Evolutionary conservation across 371 early-diverging fungal species (phyloP).

Genomic region (Lichtheimia ornata): DNA sequence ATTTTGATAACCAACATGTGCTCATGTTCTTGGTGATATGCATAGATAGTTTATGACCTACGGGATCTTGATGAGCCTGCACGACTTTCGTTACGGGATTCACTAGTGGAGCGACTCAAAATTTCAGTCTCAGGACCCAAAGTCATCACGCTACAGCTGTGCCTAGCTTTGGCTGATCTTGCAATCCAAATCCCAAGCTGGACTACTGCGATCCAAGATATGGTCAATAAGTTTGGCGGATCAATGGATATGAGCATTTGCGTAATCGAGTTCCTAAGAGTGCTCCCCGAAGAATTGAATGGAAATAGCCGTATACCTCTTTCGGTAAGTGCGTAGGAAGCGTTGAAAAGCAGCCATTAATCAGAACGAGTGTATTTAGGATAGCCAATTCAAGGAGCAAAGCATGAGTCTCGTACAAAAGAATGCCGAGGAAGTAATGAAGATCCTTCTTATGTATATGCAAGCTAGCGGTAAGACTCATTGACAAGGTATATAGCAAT

Average conservation of each 20-base stretch:
- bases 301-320: slow-evolving; percentile 67
- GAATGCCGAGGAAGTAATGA: slow-evolving; percentile 65
- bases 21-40: not conserved
- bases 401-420: slow-evolving; percentile 62
- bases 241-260: slow-evolving; percentile 57
- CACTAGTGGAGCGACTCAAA: slow-evolving; percentile 68
- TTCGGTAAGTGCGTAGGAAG: slow-evolving; percentile 37
- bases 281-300: slow-evolving; percentile 87
- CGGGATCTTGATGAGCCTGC: slow-evolving; percentile 70
- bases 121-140: slow-evolving; percentile 54
- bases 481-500: not conserved
- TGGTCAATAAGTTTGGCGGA: slow-evolving; percentile 63
- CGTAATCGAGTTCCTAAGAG: slow-evolving; percentile 79
- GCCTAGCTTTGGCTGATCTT: slow-evolving; percentile 82
- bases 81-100: slow-evolving; percentile 75
- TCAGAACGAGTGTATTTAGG: slow-evolving; percentile 36
- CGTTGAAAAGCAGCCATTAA: not conserved
- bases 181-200: slow-evolving; percentile 85
- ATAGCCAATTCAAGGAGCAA: slow-evolving; percentile 62
- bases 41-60: slow-evolving; percentile 79
- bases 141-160: slow-evolving; percentile 78
- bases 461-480: slow-evolving; percentile 61
- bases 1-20: not conserved
- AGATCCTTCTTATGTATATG: slow-evolving; percentile 65
- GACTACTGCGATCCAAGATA: slow-evolving; percentile 75